Conservation (phyloP, 1,139 yeast genomes). For the Suhomyces maxii region DNA sequence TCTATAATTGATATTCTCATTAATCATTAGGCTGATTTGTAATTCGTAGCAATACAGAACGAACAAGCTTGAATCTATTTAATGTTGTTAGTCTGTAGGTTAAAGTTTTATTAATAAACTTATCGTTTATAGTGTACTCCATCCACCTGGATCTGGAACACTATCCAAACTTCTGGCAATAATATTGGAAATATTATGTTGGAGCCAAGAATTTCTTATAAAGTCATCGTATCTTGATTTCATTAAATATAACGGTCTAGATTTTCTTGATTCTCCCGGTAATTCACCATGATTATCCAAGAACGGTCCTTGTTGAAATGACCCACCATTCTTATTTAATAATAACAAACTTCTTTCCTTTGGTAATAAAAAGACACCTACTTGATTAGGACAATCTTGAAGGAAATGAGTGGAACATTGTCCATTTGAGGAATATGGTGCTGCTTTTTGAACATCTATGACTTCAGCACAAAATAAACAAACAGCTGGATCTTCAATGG, state of each 20-base stretch:
- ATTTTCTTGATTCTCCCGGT: slow-evolving; percentile 71
- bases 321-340: slow-evolving; percentile 71
- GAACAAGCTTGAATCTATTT: background rate
- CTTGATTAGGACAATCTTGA: slow-evolving; percentile 65
- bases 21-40: no score
- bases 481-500: slow-evolving; percentile 76
- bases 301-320: slow-evolving; percentile 83
- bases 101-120: background rate
- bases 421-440: slow-evolving; percentile 55
- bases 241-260: slow-evolving; percentile 71
- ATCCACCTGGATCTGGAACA: slow-evolving; percentile 84
- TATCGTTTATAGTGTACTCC: slow-evolving; percentile 72
- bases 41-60: no score
- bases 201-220: slow-evolving; percentile 69
- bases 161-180: slow-evolving; percentile 81
- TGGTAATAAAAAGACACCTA: slow-evolving; percentile 80
- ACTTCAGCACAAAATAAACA: slow-evolving; percentile 81
- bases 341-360: slow-evolving; percentile 70
- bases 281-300: slow-evolving; percentile 85
- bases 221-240: slow-evolving; percentile 66
- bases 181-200: slow-evolving; percentile 73
- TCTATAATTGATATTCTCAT: background rate
- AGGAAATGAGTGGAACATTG: slow-evolving; percentile 67
- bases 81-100: background rate
- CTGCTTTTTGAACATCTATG: slow-evolving; percentile 62